These are phyloP conservation scores for Helianthus annuus DNA, from an alignment of 129 eudicot genomes.

Conservation along the genomic window HanXRQr2.0-SUNRISE NC_035443.2:149342993-149343492, in stretches of 20 bases:
- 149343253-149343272: conserved; percentile 15
- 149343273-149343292: too few relatives aligned
- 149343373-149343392: too few relatives aligned
- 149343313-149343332: too few relatives aligned
- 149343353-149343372: too few relatives aligned
- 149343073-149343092: conserved; percentile 15
- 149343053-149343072: conserved; percentile 3
- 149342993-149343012: conserved; percentile 1
- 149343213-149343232: background rate
- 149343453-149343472: too few relatives aligned
- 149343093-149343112: background rate
- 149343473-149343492: too few relatives aligned
- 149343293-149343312: too few relatives aligned
- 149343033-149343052: background rate
- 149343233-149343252: background rate
- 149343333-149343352: too few relatives aligned
- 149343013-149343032: conserved; percentile 22
- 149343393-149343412: too few relatives aligned
- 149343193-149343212: conserved; percentile 22
- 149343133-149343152: conserved; percentile 3
- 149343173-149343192: conserved; percentile 1
- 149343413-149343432: too few relatives aligned
- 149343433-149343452: too few relatives aligned
- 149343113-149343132: conserved; percentile 10
- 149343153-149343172: conserved; percentile 21